Evolutionary conservation across 352 stramenopile genomes (phyloP).

Genomic region (Phytophthora podocarpi): DNA sequence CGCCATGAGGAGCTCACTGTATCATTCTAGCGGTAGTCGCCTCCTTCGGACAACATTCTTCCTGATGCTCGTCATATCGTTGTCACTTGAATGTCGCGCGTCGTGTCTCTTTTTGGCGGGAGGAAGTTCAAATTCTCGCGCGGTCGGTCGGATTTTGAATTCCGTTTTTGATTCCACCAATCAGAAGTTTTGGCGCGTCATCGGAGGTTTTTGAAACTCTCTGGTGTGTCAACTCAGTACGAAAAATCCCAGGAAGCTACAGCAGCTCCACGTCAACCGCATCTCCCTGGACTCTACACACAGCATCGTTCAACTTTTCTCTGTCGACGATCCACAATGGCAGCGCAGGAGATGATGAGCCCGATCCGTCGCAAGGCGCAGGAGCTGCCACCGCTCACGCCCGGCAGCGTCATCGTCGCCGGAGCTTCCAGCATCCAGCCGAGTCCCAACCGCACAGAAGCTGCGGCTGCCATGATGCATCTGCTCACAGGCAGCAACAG

Average conservation of each 20-base stretch:
- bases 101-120: constrained; percentile 37
- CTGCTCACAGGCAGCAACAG: constrained; percentile 44
- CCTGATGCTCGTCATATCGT: not conserved
- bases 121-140: constrained; percentile 32
- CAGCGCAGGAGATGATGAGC: constrained; percentile 46
- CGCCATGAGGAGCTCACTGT: not conserved
- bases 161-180: not conserved
- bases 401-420: constrained; percentile 15
- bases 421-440: constrained; percentile 52
- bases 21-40: too few species aligned
- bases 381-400: constrained; percentile 31
- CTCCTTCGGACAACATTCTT: not conserved
- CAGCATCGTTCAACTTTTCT: constrained; percentile 3
- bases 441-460: constrained; percentile 80
- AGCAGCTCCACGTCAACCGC: not conserved
- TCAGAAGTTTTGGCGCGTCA: constrained; percentile 14
- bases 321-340: constrained; percentile 20
- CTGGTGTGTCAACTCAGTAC: constrained; percentile 10
- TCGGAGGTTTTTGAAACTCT: not conserved
- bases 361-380: constrained; percentile 30
- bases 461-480: constrained; percentile 82
- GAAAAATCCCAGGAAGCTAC: not conserved
- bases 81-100: constrained; percentile 17
- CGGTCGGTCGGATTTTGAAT: constrained; percentile 20
- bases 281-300: constrained; percentile 10